Base-by-base conservation (phyloP, 2,329 filamentous ascomycete genomes). In the Colletotrichum incanum region DNA sequence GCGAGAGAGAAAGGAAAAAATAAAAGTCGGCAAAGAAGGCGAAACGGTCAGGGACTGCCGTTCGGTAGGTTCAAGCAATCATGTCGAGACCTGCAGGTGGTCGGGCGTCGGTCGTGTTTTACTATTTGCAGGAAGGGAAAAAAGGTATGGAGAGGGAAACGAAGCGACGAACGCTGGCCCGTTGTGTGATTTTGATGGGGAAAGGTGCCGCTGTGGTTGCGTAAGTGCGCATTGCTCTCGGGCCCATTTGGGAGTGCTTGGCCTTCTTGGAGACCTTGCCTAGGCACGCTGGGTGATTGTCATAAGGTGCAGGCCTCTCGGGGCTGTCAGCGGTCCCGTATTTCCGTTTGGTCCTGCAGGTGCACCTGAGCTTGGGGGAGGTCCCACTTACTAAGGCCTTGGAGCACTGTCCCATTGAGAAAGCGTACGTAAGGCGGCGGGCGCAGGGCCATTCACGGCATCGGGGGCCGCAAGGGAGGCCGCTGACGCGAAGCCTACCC, bases 31-130 rank as follows among this genome's bases (percentile, higher is more conserved):
- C 2, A 28, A n/a, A 7, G 5, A 28, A 28, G 52, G 18, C 52
- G 31, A 47, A 58, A 65, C 69, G 65, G 65, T 68, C 56, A 63
- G 58, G 31, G 28, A 63, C 69, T 63, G 52, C 69, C 69, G 65
- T 59, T 31, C 16, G 34, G 20, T 52, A n/a, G n/a, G n/a, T 31
- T 69, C 59, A 72, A 69, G 28, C 43, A 37, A 28, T 52, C 69
- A 72, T 72, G 37, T 58, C 52, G 34, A 28, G 34, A 39, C 31
- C 55, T 67, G 50, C 64, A 61, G 18, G 64, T 16, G 60, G 60
- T 31, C 28, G n/a, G 28, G 43, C 23, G 49, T 28, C 26, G 23
- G 55, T 62, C 37, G 52, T 47, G 52, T 45, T 26, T 62, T 58
- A 47, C 54, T 47, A 39, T 66, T 66, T 41, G 55, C 45, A 49